Percentiles rank a stretch among this genome's conserved stretches.
These are phyloP conservation scores for Populus deltoides DNA, from an alignment of 345 rosid species.

Conservation along the genomic window DNA sequence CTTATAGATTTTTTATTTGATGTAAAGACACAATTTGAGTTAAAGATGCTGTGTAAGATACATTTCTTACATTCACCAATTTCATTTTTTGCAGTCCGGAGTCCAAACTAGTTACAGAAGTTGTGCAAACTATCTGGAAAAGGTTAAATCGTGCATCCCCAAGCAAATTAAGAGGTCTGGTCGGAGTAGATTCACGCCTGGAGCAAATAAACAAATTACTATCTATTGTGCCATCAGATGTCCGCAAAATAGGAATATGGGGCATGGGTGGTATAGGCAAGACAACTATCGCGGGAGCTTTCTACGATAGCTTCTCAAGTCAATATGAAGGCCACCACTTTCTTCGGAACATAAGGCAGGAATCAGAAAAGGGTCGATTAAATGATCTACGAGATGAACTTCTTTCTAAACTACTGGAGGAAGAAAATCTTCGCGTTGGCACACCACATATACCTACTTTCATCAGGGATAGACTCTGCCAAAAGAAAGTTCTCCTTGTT, in stretches of 20 bases:
- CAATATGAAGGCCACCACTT: background rate
- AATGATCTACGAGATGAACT: background rate
- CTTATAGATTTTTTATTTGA: no score
- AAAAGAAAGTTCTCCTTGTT: constrained; percentile 1
- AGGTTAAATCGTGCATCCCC: background rate
- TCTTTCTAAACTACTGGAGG: background rate
- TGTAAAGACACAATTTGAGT: no score
- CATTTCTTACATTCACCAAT: no score
- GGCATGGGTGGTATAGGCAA: background rate
- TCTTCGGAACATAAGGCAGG: background rate
- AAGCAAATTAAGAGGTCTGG: background rate
- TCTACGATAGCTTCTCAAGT: background rate
- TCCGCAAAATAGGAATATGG: constrained; percentile 3
- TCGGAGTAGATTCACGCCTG: background rate
- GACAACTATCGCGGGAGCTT: constrained; percentile 3
- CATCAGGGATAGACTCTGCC: background rate
- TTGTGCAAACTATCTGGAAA: background rate
- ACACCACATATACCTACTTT: background rate
- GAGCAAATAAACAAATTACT: background rate
- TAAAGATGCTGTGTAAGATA: no score
- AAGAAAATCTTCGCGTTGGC: background rate
- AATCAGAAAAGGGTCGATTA: background rate
- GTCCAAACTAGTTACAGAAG: background rate
- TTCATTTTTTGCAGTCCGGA: background rate
- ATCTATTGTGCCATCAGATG: background rate